Evolutionary conservation across 2,329 filamentous ascomycete genomes (phyloP).

Genomic region (Coniochaeta sp.): DNA sequence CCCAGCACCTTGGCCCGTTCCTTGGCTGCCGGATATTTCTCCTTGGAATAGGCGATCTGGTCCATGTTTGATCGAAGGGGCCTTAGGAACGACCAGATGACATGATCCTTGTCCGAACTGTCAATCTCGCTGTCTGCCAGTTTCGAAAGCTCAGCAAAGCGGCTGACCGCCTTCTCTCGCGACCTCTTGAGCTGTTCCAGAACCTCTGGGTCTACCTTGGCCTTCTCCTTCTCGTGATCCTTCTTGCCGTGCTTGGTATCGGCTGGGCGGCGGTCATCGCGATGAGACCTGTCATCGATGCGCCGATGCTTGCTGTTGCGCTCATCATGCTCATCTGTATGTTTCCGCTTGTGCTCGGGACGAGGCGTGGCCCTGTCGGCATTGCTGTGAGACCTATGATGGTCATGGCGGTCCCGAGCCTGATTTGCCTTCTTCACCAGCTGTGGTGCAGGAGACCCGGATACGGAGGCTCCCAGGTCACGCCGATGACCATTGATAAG

Average conservation of each 20-base stretch:
- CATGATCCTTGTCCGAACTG: slow-evolving; percentile 22
- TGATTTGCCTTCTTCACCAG: slow-evolving; percentile 37
- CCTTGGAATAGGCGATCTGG: slow-evolving; percentile 27
- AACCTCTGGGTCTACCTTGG: slow-evolving; percentile 25
- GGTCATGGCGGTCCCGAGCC: slow-evolving; percentile 38
- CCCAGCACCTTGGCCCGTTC: slow-evolving; percentile 27
- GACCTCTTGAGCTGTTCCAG: slow-evolving; percentile 25
- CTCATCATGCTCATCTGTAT: slow-evolving; percentile 45
- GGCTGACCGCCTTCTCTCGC: slow-evolving; percentile 24
- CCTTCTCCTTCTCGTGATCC: slow-evolving; percentile 30
- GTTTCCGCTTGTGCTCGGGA: slow-evolving; percentile 54
- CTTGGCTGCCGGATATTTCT: slow-evolving; percentile 19
- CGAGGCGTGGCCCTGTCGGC: slow-evolving; percentile 42
- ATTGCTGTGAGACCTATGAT: slow-evolving; percentile 42
- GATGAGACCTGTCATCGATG: slow-evolving; percentile 32
- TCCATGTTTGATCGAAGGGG: slow-evolving; percentile 28
- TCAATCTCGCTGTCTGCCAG: slow-evolving; percentile 26
- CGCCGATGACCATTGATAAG: slow-evolving; percentile 52
- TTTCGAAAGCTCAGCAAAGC: slow-evolving; percentile 28
- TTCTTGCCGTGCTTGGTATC: slow-evolving; percentile 21
- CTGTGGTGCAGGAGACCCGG: slow-evolving; percentile 63
- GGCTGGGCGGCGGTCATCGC: slow-evolving; percentile 24
- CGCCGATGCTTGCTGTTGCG: slow-evolving; percentile 43
- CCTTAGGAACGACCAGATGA: slow-evolving; percentile 29
- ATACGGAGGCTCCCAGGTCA: slow-evolving; percentile 51